Conservation (phyloP, 306 rosid genomes). For the Rosa lucieae region DNA sequence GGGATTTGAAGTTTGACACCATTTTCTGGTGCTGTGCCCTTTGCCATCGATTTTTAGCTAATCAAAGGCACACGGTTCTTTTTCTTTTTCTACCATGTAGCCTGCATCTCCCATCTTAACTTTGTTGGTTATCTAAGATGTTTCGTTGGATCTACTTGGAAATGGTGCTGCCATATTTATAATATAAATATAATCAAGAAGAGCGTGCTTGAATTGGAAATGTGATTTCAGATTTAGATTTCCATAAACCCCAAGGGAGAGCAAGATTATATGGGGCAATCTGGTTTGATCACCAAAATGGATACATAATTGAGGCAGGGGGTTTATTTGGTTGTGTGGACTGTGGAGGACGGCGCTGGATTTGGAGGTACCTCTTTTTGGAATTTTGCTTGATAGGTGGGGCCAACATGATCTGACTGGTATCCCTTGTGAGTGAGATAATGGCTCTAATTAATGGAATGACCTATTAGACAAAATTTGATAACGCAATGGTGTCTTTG, state of each 20-base stretch:
- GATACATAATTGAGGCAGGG: not conserved
- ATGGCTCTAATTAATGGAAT: no score
- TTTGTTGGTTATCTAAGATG: no score
- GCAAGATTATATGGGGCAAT: not conserved
- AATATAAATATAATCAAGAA: not conserved
- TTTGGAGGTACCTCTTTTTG: no score
- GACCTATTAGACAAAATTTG: no score
- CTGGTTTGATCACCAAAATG: not conserved
- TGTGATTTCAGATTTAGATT: slow-evolving; percentile 16
- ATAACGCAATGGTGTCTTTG: no score
- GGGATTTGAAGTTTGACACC: slow-evolving; percentile 41
- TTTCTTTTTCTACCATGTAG: slow-evolving; percentile 33
- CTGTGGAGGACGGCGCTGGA: no score
- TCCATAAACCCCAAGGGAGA: slow-evolving; percentile 14
- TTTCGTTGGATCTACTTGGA: not conserved
- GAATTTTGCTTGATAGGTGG: no score
- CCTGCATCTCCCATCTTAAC: no score
- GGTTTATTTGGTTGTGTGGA: not conserved
- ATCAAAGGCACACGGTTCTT: slow-evolving; percentile 50
- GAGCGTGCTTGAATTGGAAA: not conserved
- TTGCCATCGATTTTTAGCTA: slow-evolving; percentile 60
- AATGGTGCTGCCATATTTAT: slow-evolving; percentile 48
- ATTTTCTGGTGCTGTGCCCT: slow-evolving; percentile 31
- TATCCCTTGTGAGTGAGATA: no score
- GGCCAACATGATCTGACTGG: no score